These are phyloP conservation scores for Cladophialophora carrionii DNA, from an alignment of 2,329 filamentous ascomycete species.

Conservation along the genomic window DNA sequence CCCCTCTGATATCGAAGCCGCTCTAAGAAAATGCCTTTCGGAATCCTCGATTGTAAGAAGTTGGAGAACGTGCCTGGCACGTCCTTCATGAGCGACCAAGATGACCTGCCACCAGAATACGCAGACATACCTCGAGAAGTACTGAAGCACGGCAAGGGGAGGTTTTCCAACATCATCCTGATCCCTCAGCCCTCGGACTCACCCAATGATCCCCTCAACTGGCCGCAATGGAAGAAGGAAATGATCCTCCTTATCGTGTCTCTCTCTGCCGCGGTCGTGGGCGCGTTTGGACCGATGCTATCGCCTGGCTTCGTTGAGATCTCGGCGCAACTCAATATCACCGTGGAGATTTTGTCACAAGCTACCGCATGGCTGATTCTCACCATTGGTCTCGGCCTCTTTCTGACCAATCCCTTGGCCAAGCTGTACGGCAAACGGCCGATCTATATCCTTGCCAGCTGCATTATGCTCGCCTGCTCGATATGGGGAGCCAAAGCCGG, in stretches of 20 bases:
- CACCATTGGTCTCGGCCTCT: slow-evolving; percentile 44
- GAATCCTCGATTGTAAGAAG: slow-evolving; percentile 41
- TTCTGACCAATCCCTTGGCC: slow-evolving; percentile 47
- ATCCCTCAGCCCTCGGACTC: slow-evolving; percentile 40
- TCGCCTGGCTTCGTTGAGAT: slow-evolving; percentile 56
- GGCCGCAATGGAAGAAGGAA: slow-evolving; percentile 52
- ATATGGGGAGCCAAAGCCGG: slow-evolving; percentile 45
- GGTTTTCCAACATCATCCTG: slow-evolving; percentile 36
- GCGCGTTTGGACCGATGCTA: slow-evolving; percentile 58
- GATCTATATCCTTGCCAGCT: slow-evolving; percentile 46
- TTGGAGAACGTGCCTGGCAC: slow-evolving; percentile 42
- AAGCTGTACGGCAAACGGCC: slow-evolving; percentile 51
- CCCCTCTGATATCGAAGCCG: not conserved
- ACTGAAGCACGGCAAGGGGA: slow-evolving; percentile 42
- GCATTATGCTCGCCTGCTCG: slow-evolving; percentile 45
- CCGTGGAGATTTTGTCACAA: slow-evolving; percentile 34
- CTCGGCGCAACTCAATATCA: slow-evolving; percentile 38
- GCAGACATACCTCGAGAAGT: slow-evolving; percentile 41
- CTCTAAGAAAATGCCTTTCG: slow-evolving; percentile 39
- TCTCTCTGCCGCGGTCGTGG: slow-evolving; percentile 54
- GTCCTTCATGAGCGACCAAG: slow-evolving; percentile 40
- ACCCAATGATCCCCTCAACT: slow-evolving; percentile 42
- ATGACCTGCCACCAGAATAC: slow-evolving; percentile 54
- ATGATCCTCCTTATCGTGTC: slow-evolving; percentile 52
- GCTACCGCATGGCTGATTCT: slow-evolving; percentile 33